Conservation (phyloP, 768 basidiomycete species). For the Leccinellum rugosiceps region DNA sequence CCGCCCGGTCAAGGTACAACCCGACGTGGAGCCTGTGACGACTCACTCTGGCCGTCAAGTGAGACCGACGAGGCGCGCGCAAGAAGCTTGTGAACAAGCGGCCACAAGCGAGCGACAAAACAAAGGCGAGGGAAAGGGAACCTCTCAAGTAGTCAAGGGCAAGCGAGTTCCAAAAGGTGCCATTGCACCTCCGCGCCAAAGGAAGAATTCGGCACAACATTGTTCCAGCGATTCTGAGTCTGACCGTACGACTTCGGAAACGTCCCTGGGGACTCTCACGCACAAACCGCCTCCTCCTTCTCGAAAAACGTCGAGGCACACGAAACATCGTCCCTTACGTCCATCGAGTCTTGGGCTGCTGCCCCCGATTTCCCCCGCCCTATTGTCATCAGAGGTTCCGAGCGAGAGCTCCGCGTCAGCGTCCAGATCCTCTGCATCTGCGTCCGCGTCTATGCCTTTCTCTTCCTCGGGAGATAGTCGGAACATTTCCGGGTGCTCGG, state of each 20-base stretch:
- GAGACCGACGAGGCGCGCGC: constrained; percentile 19
- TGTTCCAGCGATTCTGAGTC: not conserved
- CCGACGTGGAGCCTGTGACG: constrained; percentile 7
- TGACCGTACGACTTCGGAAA: not conserved
- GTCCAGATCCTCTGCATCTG: not conserved
- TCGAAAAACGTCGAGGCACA: not conserved
- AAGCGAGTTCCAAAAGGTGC: not conserved
- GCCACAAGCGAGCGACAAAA: not conserved
- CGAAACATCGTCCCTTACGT: not conserved
- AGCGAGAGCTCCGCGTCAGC: not conserved
- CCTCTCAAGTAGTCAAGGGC: not conserved
- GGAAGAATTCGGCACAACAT: not conserved
- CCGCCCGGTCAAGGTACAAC: constrained; percentile 1
- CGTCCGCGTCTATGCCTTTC: not conserved
- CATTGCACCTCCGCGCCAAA: not conserved
- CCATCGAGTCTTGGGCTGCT: constrained; percentile 17
- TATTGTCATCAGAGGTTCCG: not conserved
- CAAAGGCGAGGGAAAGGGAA: constrained; percentile 3
- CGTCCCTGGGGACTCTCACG: not conserved
- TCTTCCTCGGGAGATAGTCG: not conserved
- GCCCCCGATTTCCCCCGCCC: not conserved
- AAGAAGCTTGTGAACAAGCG: constrained; percentile 5
- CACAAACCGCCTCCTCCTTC: not conserved
- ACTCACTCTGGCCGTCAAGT: constrained; percentile 26
- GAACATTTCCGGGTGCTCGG: not conserved